These are phyloP conservation scores for Apiotrichum siamense DNA, from an alignment of 1,284 basidiomycete genomes.

Conservation along the genomic window DNA sequence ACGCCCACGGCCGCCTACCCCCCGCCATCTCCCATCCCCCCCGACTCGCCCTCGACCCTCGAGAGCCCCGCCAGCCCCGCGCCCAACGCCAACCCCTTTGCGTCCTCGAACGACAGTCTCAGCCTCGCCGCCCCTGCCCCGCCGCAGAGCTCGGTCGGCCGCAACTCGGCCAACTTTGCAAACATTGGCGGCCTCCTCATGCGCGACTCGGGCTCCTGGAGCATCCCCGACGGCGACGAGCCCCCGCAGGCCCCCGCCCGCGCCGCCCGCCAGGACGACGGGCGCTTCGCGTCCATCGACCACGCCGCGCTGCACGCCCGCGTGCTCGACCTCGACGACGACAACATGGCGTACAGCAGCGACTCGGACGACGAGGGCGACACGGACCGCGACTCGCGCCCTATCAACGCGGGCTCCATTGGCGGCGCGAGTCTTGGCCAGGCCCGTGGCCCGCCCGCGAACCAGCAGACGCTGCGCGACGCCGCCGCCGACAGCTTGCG, in stretches of 20 bases:
- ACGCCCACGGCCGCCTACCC: neutral
- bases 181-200: conserved; percentile 17
- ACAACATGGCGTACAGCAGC: neutral
- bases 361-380: neutral
- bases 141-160: neutral
- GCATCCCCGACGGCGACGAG: neutral
- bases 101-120: conserved; percentile 1
- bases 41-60: neutral
- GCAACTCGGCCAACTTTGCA: conserved; percentile 10
- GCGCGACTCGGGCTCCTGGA: neutral
- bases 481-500: too few relatives aligned
- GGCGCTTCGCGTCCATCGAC: neutral
- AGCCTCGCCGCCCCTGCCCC: neutral
- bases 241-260: neutral
- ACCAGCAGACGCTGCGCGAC: too few relatives aligned
- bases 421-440: neutral
- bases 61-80: neutral
- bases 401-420: neutral
- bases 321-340: neutral
- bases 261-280: neutral
- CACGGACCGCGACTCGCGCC: neutral
- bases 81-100: conserved; percentile 4
- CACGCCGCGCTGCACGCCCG: conserved; percentile 7
- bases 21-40: neutral
- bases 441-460: too few relatives aligned